Evolutionary conservation across 768 basidiomycete species (phyloP).

Genomic region (Calocybe cyanea): DNA sequence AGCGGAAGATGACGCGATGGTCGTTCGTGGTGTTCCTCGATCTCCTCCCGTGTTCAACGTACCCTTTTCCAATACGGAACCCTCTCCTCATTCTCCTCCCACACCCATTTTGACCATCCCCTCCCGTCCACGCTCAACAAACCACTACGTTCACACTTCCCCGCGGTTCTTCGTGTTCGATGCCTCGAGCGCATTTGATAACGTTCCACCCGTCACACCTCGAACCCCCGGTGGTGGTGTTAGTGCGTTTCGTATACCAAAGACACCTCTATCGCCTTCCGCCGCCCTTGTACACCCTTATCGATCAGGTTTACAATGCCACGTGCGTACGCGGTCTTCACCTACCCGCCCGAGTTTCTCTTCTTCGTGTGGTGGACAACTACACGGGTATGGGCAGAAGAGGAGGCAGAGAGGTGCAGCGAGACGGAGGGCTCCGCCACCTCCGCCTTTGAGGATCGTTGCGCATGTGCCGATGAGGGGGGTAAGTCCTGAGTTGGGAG

Average conservation of each 20-base stretch:
- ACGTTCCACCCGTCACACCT: conserved; percentile 27
- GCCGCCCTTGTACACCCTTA: background rate
- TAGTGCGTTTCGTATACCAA: conserved; percentile 6
- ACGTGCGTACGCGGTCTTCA: conserved; percentile 1
- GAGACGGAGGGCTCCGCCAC: conserved; percentile 28
- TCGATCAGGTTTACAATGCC: background rate
- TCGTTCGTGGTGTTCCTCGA: conserved; percentile 7
- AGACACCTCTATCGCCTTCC: conserved; percentile 1
- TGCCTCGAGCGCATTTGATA: too few relatives aligned
- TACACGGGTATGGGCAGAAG: background rate
- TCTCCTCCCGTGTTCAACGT: too few relatives aligned
- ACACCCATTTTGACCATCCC: conserved; percentile 32
- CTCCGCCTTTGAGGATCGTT: conserved; percentile 31
- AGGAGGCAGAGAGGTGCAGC: conserved; percentile 20
- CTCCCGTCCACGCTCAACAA: conserved; percentile 27
- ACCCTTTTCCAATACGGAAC: too few relatives aligned
- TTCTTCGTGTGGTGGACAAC: too few relatives aligned
- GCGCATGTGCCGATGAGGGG: conserved; percentile 17
- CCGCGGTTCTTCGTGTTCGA: conserved; percentile 35
- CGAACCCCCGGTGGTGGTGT: too few relatives aligned
- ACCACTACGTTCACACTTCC: conserved; percentile 32
- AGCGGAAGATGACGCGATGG: conserved; percentile 23
- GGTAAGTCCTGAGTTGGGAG: conserved; percentile 9
- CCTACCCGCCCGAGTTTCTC: conserved; percentile 6
- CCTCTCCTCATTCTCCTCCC: conserved; percentile 28